Evolutionary conservation across 2,329 filamentous ascomycete species (phyloP).

Genomic region (Pseudogymnoascus sp.): DNA sequence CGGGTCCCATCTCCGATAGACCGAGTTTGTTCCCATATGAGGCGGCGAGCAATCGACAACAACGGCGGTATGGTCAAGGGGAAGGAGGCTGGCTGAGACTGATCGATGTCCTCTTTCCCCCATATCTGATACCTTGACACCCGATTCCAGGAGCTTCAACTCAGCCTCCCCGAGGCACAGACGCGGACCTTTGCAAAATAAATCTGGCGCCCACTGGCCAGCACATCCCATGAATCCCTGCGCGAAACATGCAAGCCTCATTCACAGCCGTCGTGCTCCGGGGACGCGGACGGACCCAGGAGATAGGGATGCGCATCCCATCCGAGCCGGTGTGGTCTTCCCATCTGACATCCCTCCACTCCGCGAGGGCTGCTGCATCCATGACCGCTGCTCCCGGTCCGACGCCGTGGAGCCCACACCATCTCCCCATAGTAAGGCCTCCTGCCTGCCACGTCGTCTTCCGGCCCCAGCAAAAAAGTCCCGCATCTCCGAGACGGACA

Average conservation of each 20-base stretch:
- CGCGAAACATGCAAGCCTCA: slow-evolving; percentile 3
- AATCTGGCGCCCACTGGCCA: not conserved
- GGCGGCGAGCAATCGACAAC: not conserved
- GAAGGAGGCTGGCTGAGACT: not conserved
- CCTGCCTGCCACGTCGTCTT: not conserved
- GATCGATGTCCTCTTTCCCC: not conserved
- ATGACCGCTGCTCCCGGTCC: not conserved
- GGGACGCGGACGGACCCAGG: not conserved
- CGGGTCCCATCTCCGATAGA: not conserved
- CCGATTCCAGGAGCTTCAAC: not conserved
- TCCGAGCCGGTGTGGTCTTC: not conserved
- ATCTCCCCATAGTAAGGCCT: not conserved
- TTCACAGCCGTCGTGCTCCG: not conserved
- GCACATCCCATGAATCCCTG: not conserved
- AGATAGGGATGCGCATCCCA: not conserved
- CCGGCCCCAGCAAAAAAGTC: not conserved
- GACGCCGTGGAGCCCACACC: not conserved
- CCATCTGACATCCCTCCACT: not conserved
- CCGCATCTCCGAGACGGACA: not conserved
- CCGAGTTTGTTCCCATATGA: not conserved
- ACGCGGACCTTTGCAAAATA: not conserved
- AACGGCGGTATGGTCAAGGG: not conserved
- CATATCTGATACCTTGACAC: not conserved
- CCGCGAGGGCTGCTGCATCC: not conserved
- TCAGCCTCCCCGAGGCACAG: not conserved